phyloP scores from a whole-genome alignment of 1,139 yeast genomes.

The Yamadazyma aaseri region DNA sequence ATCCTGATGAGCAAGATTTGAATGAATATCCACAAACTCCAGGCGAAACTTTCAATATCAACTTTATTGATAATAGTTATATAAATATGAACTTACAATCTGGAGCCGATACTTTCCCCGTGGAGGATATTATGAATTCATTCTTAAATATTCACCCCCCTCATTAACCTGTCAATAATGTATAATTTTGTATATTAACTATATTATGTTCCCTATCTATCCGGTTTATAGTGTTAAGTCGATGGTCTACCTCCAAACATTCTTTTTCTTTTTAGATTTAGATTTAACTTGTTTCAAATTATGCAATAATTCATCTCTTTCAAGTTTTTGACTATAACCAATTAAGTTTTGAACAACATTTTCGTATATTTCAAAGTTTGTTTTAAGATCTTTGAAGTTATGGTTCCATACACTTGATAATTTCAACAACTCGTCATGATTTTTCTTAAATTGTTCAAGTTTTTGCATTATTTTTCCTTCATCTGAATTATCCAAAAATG shows the following conservation, averaged over 20 bases:
- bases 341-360: constrained; percentile 69
- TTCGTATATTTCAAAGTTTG: constrained; percentile 64
- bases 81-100: constrained; percentile 47
- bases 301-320: constrained; percentile 48
- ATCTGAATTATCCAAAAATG: constrained; percentile 21
- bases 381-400: constrained; percentile 39
- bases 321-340: constrained; percentile 63
- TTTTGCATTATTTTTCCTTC: constrained; percentile 18
- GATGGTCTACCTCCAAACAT: constrained; percentile 15
- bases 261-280: constrained; percentile 20
- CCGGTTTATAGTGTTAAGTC: too few relatives aligned
- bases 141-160: constrained; percentile 23
- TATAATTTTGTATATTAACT: constrained; percentile 3
- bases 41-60: constrained; percentile 36
- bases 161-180: constrained; percentile 1
- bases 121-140: constrained; percentile 35
- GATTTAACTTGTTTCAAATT: constrained; percentile 30
- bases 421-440: constrained; percentile 29
- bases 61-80: constrained; percentile 44
- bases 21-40: constrained; percentile 25
- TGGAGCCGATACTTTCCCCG: constrained; percentile 31
- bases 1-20: constrained; percentile 3
- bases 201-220: too few relatives aligned
- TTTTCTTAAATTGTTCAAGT: constrained; percentile 26
- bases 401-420: constrained; percentile 51